Base-by-base conservation (phyloP, 75 land plant genomes). In the Chamaecyparis obtusa region DNA sequence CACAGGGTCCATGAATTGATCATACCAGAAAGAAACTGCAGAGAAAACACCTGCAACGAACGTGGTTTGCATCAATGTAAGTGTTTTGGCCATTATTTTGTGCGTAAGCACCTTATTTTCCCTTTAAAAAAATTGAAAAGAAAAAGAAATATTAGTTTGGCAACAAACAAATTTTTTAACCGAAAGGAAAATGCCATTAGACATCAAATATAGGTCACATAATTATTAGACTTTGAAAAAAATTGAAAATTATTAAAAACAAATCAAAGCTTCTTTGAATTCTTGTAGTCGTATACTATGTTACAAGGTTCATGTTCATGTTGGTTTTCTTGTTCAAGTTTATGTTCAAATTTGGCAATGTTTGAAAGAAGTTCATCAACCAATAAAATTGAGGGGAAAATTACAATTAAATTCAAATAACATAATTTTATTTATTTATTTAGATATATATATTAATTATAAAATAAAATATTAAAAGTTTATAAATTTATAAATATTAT, bases 31-130 rank as follows among this genome's bases (percentile, higher is more conserved):
- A 77, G 94, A 90, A 57, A 95, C 84, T 2, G 92, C 94, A 21
- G 97, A 96, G 90, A 93, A 94, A 88, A 89, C 95, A 14, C 91
- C 92, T 8, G 94, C 92, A 4, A 89, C 87, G 16, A 89, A 87
- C 21, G 90, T 69, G 24, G 97, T 89, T 36, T 95, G 94, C 41
- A 92, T 27, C 35, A 88, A 87, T 1, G 93, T 88, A 87, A 93
- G 85, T 86, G 87, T 69, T 91, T 90, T 93, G 85, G 85, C 87
- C 88, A 86, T 86, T 84, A 32, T 56, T 19, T 21, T 41, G 16
- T 56, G 36, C 33, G 37, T 32, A 33, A 24, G 76, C 36, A 32
- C 76, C 76, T 74, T 30, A 51, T 14, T 74, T 74, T 33, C 37
- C 75, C 33, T 33, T 33, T 33, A 30, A 13, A 32, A 13, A 33